Percentiles rank a stretch among this genome's conserved stretches.
These are phyloP conservation scores for Penicillium alfredii DNA, from an alignment of 495 filamentous ascomycete species.

Conservation along the genomic window DNA sequence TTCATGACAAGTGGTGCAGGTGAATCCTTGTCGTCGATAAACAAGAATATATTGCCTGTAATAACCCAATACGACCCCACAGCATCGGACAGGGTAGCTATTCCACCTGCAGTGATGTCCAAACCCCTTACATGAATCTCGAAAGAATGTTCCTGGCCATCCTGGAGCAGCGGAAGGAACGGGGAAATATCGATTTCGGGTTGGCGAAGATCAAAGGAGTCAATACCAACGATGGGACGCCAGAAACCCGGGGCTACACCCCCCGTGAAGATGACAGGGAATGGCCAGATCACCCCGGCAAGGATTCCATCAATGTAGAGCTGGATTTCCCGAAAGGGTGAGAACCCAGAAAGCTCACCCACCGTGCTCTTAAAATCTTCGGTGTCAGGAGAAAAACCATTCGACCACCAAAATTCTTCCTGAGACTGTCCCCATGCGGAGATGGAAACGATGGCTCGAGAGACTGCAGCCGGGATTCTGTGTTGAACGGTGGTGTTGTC, in stretches of 20 bases:
- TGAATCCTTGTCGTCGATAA: conserved; percentile 47
- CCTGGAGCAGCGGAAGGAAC: conserved; percentile 62
- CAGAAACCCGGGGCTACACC: conserved; percentile 78
- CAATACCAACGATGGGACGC: conserved; percentile 78
- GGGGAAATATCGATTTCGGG: conserved; percentile 84
- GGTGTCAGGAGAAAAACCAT: conserved; percentile 61
- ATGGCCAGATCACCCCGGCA: conserved; percentile 79
- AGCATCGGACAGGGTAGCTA: conserved; percentile 48
- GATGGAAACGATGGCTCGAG: conserved; percentile 68
- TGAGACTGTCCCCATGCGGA: conserved; percentile 69
- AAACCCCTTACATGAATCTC: conserved; percentile 65
- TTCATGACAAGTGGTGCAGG: conserved; percentile 24
- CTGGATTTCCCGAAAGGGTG: conserved; percentile 79
- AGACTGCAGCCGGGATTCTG: conserved; percentile 55
- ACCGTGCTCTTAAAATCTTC: conserved; percentile 53
- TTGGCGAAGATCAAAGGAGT: conserved; percentile 75
- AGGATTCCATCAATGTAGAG: conserved; percentile 69
- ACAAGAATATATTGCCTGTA: conserved; percentile 77
- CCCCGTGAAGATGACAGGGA: conserved; percentile 82
- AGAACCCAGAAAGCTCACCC: conserved; percentile 60
- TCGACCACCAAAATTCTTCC: conserved; percentile 90
- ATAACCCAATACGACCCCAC: conserved; percentile 75
- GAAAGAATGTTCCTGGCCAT: conserved; percentile 61
- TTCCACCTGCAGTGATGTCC: conserved; percentile 36
- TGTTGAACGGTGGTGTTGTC: conserved; percentile 52